Conservation (phyloP, 140 eudicot species). For the Erigeron philadelphicus region DNA sequence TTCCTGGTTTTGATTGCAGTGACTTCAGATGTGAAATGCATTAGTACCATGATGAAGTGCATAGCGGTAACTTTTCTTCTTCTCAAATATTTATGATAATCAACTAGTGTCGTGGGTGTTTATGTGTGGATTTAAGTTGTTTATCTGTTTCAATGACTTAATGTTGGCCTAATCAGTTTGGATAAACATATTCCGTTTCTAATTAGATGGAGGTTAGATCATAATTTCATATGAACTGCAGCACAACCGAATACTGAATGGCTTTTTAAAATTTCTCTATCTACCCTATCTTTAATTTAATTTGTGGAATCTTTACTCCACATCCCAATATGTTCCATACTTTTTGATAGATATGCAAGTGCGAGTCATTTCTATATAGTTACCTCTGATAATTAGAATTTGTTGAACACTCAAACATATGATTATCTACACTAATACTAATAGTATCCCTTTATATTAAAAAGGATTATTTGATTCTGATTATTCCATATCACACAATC, state of each 20-base stretch:
- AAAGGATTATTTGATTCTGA: not conserved
- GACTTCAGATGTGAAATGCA: slow-evolving; percentile 59
- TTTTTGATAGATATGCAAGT: too few relatives aligned
- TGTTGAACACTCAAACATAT: not conserved
- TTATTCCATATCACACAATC: not conserved
- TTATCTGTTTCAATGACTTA: not conserved
- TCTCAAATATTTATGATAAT: not conserved
- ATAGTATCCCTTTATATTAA: not conserved
- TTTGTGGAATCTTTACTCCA: too few relatives aligned
- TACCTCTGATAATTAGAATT: not conserved
- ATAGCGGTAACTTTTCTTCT: slow-evolving; percentile 48
- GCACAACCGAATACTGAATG: not conserved
- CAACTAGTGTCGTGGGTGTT: slow-evolving; percentile 11
- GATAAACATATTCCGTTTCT: not conserved
- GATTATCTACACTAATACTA: not conserved
- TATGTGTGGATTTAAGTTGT: not conserved
- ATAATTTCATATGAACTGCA: not conserved
- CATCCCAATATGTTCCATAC: too few relatives aligned
- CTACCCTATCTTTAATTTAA: too few relatives aligned
- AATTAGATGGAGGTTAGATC: not conserved
- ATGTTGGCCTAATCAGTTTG: not conserved
- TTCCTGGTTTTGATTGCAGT: slow-evolving; percentile 38
- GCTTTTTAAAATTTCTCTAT: not conserved
- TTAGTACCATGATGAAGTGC: slow-evolving; percentile 74
- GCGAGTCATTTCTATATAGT: not conserved